Conservation (phyloP, 2,329 filamentous ascomycete genomes). For the Simplicillium aogashimaense region DNA sequence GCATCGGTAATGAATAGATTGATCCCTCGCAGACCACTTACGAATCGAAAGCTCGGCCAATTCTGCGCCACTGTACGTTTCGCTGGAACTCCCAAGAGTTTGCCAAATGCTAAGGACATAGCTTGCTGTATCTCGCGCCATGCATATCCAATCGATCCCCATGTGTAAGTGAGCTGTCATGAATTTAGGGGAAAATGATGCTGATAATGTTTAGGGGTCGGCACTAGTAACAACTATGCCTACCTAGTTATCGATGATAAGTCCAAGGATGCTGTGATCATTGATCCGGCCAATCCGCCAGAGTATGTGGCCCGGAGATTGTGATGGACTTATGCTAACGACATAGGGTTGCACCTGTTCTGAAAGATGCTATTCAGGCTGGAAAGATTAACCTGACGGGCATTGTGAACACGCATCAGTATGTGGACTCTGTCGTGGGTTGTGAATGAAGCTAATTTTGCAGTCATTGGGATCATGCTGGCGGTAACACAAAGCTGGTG, state of each 20-base stretch:
- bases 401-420: constrained; percentile 98
- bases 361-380: constrained; percentile 63
- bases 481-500: constrained; percentile 78
- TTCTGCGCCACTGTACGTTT: constrained; percentile 6
- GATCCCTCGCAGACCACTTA: constrained; percentile 22
- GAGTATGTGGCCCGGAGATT: constrained; percentile 46
- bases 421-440: constrained; percentile 24
- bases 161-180: constrained; percentile 57
- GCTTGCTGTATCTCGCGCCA: constrained; percentile 25
- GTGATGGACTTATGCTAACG: background rate
- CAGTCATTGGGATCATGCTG: constrained; percentile 90
- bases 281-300: constrained; percentile 69
- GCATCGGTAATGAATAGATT: constrained; percentile 29
- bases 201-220: constrained; percentile 48
- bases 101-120: constrained; percentile 1
- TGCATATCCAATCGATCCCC: constrained; percentile 82
- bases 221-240: constrained; percentile 72
- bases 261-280: constrained; percentile 66
- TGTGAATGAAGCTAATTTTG: constrained; percentile 3
- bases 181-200: background rate
- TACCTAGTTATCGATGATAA: constrained; percentile 74
- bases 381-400: constrained; percentile 74
- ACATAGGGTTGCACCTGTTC: constrained; percentile 45
- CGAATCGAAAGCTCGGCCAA: constrained; percentile 19
- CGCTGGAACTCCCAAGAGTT: background rate